Percentiles rank a stretch among this genome's conserved stretches.
These are phyloP conservation scores for Leccinellum albellum DNA, from an alignment of 768 basidiomycete genomes.

Conservation along the genomic window DNA sequence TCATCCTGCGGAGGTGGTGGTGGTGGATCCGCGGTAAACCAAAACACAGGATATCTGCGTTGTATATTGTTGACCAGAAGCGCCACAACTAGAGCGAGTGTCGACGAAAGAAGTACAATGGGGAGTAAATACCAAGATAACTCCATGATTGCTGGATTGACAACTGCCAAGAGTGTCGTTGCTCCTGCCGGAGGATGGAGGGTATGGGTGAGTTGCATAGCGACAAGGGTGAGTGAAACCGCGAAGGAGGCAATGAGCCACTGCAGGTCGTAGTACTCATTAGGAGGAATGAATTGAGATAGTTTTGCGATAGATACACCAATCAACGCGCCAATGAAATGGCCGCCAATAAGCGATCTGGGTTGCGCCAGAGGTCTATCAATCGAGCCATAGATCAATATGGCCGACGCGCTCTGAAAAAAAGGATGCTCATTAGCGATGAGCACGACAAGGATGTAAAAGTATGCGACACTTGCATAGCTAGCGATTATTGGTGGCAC, in stretches of 20 bases:
- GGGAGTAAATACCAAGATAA: conserved; percentile 55
- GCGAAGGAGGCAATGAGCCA: conserved; percentile 41
- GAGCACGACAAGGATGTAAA: not conserved
- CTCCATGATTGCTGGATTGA: conserved; percentile 37
- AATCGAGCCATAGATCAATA: conserved; percentile 51
- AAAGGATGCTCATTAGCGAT: not conserved
- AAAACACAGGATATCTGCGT: conserved; percentile 44
- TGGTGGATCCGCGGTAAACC: conserved; percentile 29
- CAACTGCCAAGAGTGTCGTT: conserved; percentile 49
- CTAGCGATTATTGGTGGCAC: conserved; percentile 28
- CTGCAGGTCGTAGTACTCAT: conserved; percentile 40
- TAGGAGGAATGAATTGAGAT: conserved; percentile 43
- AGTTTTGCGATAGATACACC: conserved; percentile 52
- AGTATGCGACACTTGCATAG: conserved; percentile 14
- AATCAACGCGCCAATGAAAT: conserved; percentile 36
- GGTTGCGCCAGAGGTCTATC: conserved; percentile 55
- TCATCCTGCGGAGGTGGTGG: not conserved
- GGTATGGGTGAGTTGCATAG: conserved; percentile 52
- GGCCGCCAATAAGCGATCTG: conserved; percentile 47
- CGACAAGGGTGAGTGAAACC: conserved; percentile 39
- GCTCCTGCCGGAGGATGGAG: conserved; percentile 58
- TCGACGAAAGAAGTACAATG: conserved; percentile 46
- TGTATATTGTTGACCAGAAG: conserved; percentile 51
- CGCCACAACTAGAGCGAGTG: conserved; percentile 43
- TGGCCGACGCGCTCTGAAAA: conserved; percentile 50